These are phyloP conservation scores for Francoa sonchifolia DNA, from an alignment of 441 rosid genomes.

Conservation along the genomic window DNA sequence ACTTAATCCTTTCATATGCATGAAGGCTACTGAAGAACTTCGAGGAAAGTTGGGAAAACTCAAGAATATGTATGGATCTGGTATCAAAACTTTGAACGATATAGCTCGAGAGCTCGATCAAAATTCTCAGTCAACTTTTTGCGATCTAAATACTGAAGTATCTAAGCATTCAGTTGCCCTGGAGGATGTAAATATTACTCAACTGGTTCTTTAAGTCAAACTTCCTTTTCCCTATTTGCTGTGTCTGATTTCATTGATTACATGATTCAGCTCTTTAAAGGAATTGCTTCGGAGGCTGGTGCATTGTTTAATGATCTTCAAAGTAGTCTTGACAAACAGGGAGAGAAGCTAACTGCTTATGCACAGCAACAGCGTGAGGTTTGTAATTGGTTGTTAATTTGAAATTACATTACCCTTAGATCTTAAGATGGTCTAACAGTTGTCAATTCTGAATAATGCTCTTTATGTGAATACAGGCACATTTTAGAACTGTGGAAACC, in stretches of 20 bases:
- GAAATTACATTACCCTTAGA: no score
- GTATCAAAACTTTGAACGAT: slow-evolving; percentile 58
- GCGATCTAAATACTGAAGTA: slow-evolving; percentile 68
- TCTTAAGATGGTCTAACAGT: no score
- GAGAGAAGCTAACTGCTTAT: slow-evolving; percentile 61
- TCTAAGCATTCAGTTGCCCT: slow-evolving; percentile 66
- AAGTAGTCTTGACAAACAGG: slow-evolving; percentile 65
- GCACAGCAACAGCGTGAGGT: slow-evolving; percentile 88
- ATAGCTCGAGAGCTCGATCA: slow-evolving; percentile 62
- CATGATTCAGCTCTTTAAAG: slow-evolving; percentile 65
- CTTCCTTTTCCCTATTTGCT: slow-evolving; percentile 2
- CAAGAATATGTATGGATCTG: slow-evolving; percentile 53
- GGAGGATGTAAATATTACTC: slow-evolving; percentile 53
- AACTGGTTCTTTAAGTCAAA: background rate
- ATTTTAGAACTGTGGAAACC: slow-evolving; percentile 3
- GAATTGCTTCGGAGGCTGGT: slow-evolving; percentile 86
- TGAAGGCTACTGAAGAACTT: slow-evolving; percentile 77
- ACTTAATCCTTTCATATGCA: slow-evolving; percentile 13
- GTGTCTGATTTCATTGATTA: slow-evolving; percentile 14
- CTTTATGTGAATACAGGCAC: background rate
- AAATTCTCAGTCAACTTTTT: slow-evolving; percentile 59
- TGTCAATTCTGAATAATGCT: no score
- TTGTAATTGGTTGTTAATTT: slow-evolving; percentile 10
- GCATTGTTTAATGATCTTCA: slow-evolving; percentile 73
- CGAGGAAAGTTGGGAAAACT: slow-evolving; percentile 55